Evolutionary conservation across 495 filamentous ascomycete genomes (phyloP).

Genomic region (Penicillium cosmopolitanum): DNA sequence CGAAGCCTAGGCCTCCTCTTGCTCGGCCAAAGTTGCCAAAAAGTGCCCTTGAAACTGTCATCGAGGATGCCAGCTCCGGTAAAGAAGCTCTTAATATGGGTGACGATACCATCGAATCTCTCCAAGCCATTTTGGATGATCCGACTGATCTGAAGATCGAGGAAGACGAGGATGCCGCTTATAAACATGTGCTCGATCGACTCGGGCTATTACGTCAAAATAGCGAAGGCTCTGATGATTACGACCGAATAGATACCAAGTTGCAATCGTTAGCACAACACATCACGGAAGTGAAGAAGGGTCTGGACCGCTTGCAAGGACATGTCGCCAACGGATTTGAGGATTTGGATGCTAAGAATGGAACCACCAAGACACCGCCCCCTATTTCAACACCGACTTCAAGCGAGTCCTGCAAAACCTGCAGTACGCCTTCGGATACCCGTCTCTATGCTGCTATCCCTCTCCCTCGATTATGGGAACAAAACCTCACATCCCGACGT

Average conservation of each 20-base stretch:
- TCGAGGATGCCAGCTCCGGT: conserved; percentile 54
- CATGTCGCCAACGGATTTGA: conserved; percentile 46
- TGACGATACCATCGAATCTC: conserved; percentile 65
- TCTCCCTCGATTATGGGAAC: conserved; percentile 62
- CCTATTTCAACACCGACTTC: conserved; percentile 6
- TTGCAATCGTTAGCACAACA: conserved; percentile 61
- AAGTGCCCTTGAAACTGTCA: conserved; percentile 55
- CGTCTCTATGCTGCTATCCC: conserved; percentile 50
- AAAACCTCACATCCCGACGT: conserved; percentile 43
- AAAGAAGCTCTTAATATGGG: conserved; percentile 50
- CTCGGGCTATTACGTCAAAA: conserved; percentile 39
- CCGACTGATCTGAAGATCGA: conserved; percentile 40
- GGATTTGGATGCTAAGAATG: not conserved
- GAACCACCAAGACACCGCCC: conserved; percentile 9
- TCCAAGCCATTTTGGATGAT: conserved; percentile 58
- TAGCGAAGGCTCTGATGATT: conserved; percentile 48
- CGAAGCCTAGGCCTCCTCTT: conserved; percentile 26
- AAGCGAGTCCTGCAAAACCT: conserved; percentile 31
- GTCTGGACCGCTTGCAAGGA: conserved; percentile 67
- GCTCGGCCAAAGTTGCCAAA: conserved; percentile 50
- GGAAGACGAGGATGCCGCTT: conserved; percentile 41
- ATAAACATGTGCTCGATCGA: conserved; percentile 39
- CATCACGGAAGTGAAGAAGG: conserved; percentile 67
- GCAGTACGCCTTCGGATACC: conserved; percentile 28
- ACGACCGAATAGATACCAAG: conserved; percentile 62